A percentile compares a stretch with the other conserved stretches of the same genome.
Conservation (phyloP, 169 alveolate genomes). For the Cryptosporidium sp. region DNA sequence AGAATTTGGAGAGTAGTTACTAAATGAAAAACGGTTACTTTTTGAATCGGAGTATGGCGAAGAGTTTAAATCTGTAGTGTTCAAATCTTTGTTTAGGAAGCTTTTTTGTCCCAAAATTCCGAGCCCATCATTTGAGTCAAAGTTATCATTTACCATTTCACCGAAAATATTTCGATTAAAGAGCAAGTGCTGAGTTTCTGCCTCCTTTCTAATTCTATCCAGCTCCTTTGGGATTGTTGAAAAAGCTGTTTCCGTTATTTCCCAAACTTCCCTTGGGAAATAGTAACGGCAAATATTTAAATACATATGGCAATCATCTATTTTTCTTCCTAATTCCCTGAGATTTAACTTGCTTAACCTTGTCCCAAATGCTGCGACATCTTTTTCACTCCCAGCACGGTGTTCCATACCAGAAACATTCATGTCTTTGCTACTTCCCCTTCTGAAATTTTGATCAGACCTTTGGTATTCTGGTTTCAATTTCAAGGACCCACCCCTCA, state of each 20-base stretch:
- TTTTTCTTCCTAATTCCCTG: conserved; percentile 36
- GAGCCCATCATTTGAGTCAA: conserved; percentile 15
- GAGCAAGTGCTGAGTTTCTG: conserved; percentile 65
- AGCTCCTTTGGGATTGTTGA: conserved; percentile 69
- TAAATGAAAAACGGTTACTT: conserved; percentile 14
- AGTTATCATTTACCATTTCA: conserved; percentile 43
- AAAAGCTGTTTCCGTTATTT: conserved; percentile 64
- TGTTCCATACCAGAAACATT: neutral
- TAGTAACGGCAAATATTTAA: conserved; percentile 57
- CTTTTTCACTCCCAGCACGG: neutral
- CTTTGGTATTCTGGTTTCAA: conserved; percentile 13
- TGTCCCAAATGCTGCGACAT: neutral
- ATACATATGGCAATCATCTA: conserved; percentile 65
- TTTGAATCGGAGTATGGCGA: neutral
- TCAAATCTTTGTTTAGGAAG: conserved; percentile 19
- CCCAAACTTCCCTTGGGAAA: conserved; percentile 73
- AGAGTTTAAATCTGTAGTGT: neutral
- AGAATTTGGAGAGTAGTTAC: conserved; percentile 25
- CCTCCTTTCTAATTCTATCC: conserved; percentile 69
- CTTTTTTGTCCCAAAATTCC: conserved; percentile 44
- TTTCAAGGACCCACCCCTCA: conserved; percentile 21
- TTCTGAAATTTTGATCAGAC: neutral
- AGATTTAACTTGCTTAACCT: conserved; percentile 1
- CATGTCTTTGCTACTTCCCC: neutral
- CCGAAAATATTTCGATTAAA: conserved; percentile 68